phyloP scores from a whole-genome alignment of 1,284 basidiomycete genomes.

The Ceratobasidium sp. region DNA sequence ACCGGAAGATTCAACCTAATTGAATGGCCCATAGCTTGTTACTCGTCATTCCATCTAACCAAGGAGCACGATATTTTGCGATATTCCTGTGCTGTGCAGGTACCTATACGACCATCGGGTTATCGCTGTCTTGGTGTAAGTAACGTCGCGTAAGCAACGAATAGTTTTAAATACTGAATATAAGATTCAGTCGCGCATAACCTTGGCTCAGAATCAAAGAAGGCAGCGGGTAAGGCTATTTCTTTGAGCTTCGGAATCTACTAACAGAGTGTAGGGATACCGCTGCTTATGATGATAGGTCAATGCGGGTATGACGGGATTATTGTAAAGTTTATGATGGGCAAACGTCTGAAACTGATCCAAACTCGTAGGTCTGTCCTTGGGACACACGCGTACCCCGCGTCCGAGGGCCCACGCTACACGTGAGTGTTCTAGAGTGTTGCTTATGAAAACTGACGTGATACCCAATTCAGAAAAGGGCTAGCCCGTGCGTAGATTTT shows the following conservation, averaged over 20 bases:
- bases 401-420: slow-evolving; percentile 31
- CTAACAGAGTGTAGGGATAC: slow-evolving; percentile 14
- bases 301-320: slow-evolving; percentile 28
- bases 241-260: neutral
- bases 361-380: slow-evolving; percentile 31
- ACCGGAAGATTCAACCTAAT: neutral
- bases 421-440: neutral
- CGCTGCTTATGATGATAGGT: slow-evolving; percentile 34
- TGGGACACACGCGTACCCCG: slow-evolving; percentile 32
- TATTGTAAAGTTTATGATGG: neutral
- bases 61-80: slow-evolving; percentile 73
- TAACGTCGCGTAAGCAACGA: slow-evolving; percentile 41
- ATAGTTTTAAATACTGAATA: neutral
- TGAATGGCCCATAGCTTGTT: slow-evolving; percentile 63
- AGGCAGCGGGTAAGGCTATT: slow-evolving; percentile 28
- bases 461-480: slow-evolving; percentile 16
- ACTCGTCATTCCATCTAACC: slow-evolving; percentile 62
- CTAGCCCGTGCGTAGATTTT: slow-evolving; percentile 21
- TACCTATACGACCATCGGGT: slow-evolving; percentile 75
- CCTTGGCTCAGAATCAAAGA: slow-evolving; percentile 42
- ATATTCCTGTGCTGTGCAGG: slow-evolving; percentile 78
- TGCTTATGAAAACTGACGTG: neutral
- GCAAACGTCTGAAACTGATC: neutral
- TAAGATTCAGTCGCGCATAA: slow-evolving; percentile 34
- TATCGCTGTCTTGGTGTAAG: slow-evolving; percentile 81